phyloP scores from a whole-genome alignment of 352 stramenopile species.

The Phytopythium cucurbitacearum region DNA sequence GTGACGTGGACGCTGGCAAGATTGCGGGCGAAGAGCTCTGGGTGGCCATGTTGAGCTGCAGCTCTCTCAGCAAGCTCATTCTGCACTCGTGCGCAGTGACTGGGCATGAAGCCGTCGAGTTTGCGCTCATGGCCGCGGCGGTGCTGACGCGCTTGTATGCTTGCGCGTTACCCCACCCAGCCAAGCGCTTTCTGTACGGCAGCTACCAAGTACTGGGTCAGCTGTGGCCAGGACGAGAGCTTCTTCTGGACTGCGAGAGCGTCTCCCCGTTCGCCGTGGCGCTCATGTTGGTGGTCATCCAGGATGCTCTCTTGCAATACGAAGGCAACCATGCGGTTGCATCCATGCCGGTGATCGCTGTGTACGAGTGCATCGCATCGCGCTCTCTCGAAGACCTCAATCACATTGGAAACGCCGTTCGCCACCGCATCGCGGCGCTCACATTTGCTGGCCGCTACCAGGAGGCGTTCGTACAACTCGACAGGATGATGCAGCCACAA shows the following conservation, averaged over 20 bases:
- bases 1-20: conserved; percentile 11
- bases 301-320: conserved; percentile 52
- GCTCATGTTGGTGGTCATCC: conserved; percentile 35
- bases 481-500: conserved; percentile 13
- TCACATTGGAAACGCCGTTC: conserved; percentile 47
- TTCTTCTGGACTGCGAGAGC: conserved; percentile 38
- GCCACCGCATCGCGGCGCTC: conserved; percentile 46
- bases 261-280: conserved; percentile 29
- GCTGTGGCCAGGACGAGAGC: conserved; percentile 53
- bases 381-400: conserved; percentile 39
- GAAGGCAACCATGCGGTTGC: conserved; percentile 32
- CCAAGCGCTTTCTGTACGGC: conserved; percentile 51
- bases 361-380: conserved; percentile 43
- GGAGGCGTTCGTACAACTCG: conserved; percentile 39
- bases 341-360: conserved; percentile 52
- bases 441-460: conserved; percentile 44
- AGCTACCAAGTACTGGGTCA: conserved; percentile 44
- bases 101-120: conserved; percentile 43
- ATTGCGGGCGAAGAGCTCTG: conserved; percentile 59
- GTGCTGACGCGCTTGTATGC: conserved; percentile 54
- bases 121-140: conserved; percentile 58
- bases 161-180: conserved; percentile 58
- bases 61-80: conserved; percentile 49
- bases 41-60: conserved; percentile 46
- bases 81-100: conserved; percentile 30